Evolutionary conservation across 345 rosid species (phyloP), one percentile per base, ranked within the genome.

Genomic region (Luvunga scandens): DNA sequence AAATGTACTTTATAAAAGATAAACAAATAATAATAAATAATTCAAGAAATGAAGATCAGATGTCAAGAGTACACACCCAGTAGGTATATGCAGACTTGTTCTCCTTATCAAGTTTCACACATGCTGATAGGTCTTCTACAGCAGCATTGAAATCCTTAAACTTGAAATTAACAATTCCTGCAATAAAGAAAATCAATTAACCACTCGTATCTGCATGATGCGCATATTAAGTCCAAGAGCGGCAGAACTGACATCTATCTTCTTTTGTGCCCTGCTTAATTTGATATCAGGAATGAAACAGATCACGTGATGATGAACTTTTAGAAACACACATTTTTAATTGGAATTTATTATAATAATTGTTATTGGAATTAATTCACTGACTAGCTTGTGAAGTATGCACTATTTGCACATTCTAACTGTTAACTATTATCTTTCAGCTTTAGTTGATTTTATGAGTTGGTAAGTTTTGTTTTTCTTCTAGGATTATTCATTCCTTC

Each of bases 121-220:
- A 93, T 75, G 87, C 81, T 80, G 97, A 90, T 68, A 96, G 83
- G 85, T 96, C 99, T 62, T 88, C 87, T 81, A 92, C 87, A 63
- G 98, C 92, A 85, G 98, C 94, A 87, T 81, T 80, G 78, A 90
- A 96, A 90, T 92, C 97, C 88, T 92, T 96, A 72, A 90, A 93
- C 88, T 89, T 96, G 86, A 91, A 96, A 87, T 92, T 91, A 71
- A 96, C 91, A 73, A 93, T 93, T 81, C 99, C 99, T 96, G 90
- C 84, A 88, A 71, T 67, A 77, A 82, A 77, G 65, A 75, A n/a
- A 75, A 82, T 78, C 55, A 77, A 48, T 34, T 57, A 38, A 80
- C 78, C 39, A 69, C 18, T 38, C 69, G 59, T 48, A 24, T 6
- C 36, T 30, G 64, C 28, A 55, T 13, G 38, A 56, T 22, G 45